These are phyloP conservation scores for Phytophthora pinifolia DNA, from an alignment of 352 stramenopile genomes.

Conservation along the genomic window DNA sequence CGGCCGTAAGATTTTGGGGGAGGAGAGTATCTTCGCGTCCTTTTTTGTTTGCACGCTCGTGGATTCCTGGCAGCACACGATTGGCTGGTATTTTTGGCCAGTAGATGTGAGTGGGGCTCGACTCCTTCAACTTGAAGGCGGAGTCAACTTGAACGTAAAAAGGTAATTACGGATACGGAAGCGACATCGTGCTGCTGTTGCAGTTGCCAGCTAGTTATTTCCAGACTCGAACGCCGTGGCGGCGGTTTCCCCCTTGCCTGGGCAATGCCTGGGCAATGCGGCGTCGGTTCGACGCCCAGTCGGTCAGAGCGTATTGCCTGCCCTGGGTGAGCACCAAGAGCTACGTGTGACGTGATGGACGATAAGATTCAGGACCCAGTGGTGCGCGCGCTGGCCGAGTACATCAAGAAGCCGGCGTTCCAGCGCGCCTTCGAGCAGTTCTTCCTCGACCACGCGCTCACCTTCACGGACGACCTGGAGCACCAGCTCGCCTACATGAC, in stretches of 20 bases:
- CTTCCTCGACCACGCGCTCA: conserved; percentile 66
- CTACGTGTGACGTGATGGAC: conserved; percentile 18
- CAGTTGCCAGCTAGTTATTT: conserved; percentile 15
- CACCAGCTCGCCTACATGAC: conserved; percentile 76
- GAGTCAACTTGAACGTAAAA: too few species aligned
- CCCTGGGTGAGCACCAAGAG: not conserved
- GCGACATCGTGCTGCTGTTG: too few species aligned
- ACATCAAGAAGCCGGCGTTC: conserved; percentile 62
- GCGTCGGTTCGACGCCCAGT: conserved; percentile 1
- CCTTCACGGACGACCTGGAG: conserved; percentile 65
- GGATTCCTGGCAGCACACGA: conserved; percentile 34
- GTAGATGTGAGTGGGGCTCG: too few species aligned
- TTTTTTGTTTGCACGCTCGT: conserved; percentile 6
- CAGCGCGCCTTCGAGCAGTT: conserved; percentile 76
- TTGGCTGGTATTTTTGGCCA: conserved; percentile 35
- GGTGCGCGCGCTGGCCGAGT: conserved; percentile 56
- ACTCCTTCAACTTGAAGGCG: too few species aligned
- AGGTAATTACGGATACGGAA: conserved; percentile 10
- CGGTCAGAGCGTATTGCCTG: too few species aligned
- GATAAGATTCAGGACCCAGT: conserved; percentile 57
- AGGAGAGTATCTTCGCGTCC: conserved; percentile 16
- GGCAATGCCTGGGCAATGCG: too few species aligned
- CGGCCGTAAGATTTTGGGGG: not conserved
- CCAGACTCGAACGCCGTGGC: not conserved
- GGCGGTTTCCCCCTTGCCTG: conserved; percentile 11